A percentile compares a stretch with the other conserved stretches of the same genome.
Evolutionary conservation across 2,329 filamentous ascomycete species (phyloP).

Genomic region (Biscogniauxia sp.): DNA sequence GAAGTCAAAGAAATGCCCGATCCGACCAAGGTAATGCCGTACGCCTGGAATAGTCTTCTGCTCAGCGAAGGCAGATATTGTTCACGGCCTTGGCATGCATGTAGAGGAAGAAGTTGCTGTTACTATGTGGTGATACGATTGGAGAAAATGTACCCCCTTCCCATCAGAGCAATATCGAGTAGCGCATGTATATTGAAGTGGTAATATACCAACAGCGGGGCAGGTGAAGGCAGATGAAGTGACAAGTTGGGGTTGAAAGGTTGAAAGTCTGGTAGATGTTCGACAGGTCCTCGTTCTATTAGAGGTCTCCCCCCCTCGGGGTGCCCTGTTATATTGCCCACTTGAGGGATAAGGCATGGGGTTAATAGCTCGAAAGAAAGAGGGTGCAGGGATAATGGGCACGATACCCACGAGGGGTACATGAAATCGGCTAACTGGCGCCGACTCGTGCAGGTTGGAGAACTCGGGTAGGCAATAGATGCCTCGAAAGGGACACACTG

Average conservation of each 20-base stretch:
- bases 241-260: slow-evolving; percentile 26
- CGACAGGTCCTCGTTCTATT: slow-evolving; percentile 19
- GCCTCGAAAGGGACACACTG: background rate
- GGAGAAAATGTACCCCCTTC: slow-evolving; percentile 33
- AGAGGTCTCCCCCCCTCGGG: slow-evolving; percentile 22
- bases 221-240: slow-evolving; percentile 28
- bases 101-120: slow-evolving; percentile 33
- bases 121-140: slow-evolving; percentile 36
- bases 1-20: slow-evolving; percentile 35
- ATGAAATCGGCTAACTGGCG: slow-evolving; percentile 19
- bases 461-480: slow-evolving; percentile 8
- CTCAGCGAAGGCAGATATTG: slow-evolving; percentile 29
- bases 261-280: slow-evolving; percentile 26
- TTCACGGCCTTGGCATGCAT: slow-evolving; percentile 41
- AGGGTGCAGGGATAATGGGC: slow-evolving; percentile 22
- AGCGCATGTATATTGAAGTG: slow-evolving; percentile 42
- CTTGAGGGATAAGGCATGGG: slow-evolving; percentile 25
- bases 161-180: slow-evolving; percentile 41
- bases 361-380: slow-evolving; percentile 18
- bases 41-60: slow-evolving; percentile 27
- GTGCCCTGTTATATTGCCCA: slow-evolving; percentile 29
- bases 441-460: slow-evolving; percentile 24
- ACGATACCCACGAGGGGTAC: slow-evolving; percentile 18
- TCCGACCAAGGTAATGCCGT: slow-evolving; percentile 33
- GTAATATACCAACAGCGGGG: slow-evolving; percentile 41